Percentiles rank a stretch among this genome's conserved stretches.
Evolutionary conservation across 2,329 filamentous ascomycete species (phyloP).

Genomic region (Sporothrix mexicana): DNA sequence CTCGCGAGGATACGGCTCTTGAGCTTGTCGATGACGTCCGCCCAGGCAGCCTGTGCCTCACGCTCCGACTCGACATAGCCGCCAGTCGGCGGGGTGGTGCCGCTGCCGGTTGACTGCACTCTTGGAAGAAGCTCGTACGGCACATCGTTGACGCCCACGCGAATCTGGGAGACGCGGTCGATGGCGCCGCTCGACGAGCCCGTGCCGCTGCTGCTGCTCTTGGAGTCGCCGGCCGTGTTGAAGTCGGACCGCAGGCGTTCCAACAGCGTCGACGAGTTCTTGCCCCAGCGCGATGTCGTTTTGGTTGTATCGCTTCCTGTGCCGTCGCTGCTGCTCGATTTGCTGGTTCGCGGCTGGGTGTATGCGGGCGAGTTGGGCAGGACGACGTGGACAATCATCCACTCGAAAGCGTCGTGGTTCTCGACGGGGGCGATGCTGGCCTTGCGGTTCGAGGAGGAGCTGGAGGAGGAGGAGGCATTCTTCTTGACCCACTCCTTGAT

Average conservation of each 20-base stretch:
- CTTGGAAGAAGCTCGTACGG: conserved; percentile 68
- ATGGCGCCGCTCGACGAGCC: conserved; percentile 64
- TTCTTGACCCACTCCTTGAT: conserved; percentile 91
- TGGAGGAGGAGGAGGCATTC: conserved; percentile 60
- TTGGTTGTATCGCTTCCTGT: conserved; percentile 59
- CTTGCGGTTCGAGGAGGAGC: conserved; percentile 58
- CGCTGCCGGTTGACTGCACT: conserved; percentile 52
- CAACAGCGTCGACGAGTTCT: conserved; percentile 70
- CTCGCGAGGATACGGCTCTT: conserved; percentile 86
- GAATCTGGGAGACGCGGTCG: conserved; percentile 84
- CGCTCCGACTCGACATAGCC: conserved; percentile 73
- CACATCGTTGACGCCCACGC: conserved; percentile 73
- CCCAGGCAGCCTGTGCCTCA: conserved; percentile 82
- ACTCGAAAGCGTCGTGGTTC: conserved; percentile 96
- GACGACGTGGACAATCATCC: conserved; percentile 91
- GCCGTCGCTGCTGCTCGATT: conserved; percentile 52
- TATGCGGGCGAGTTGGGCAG: conserved; percentile 83
- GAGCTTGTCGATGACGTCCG: conserved; percentile 82
- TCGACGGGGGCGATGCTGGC: conserved; percentile 69
- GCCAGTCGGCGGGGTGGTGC: conserved; percentile 53
- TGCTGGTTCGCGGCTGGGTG: conserved; percentile 72
- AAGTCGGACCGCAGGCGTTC: conserved; percentile 93
- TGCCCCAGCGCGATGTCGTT: conserved; percentile 45
- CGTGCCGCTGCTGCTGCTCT: conserved; percentile 75
- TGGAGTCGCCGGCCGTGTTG: conserved; percentile 59